These are phyloP conservation scores for Ogataea trehalophila DNA, from an alignment of 805 yeast species.

Conservation along the genomic window DNA sequence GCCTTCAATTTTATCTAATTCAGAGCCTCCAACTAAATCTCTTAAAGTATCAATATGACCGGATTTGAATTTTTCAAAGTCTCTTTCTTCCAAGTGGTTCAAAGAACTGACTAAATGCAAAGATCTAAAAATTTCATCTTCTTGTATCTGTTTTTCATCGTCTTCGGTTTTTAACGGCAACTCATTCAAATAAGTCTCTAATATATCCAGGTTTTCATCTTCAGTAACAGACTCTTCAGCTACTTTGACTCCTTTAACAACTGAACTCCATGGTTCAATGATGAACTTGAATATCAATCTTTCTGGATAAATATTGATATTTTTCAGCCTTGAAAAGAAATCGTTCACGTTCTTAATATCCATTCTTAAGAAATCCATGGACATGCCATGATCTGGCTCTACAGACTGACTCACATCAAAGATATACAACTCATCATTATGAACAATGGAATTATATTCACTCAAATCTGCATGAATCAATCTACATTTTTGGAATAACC, in stretches of 20 bases:
- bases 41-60: slow-evolving; percentile 80
- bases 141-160: slow-evolving; percentile 48
- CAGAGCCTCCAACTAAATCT: slow-evolving; percentile 47
- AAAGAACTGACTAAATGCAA: slow-evolving; percentile 72
- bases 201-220: slow-evolving; percentile 38
- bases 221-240: slow-evolving; percentile 31
- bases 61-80: slow-evolving; percentile 68
- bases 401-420: slow-evolving; percentile 97
- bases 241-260: slow-evolving; percentile 28
- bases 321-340: slow-evolving; percentile 67
- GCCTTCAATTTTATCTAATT: slow-evolving; percentile 29
- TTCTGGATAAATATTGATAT: slow-evolving; percentile 76
- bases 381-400: slow-evolving; percentile 97
- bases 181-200: slow-evolving; percentile 39
- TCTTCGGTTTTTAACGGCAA: slow-evolving; percentile 57
- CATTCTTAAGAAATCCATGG: slow-evolving; percentile 92
- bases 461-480: slow-evolving; percentile 95
- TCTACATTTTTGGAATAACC: slow-evolving; percentile 81
- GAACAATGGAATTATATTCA: slow-evolving; percentile 90
- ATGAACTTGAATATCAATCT: slow-evolving; percentile 75
- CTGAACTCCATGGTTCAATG: slow-evolving; percentile 40
- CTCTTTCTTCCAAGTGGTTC: slow-evolving; percentile 85
- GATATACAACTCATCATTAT: slow-evolving; percentile 69
- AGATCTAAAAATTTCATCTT: slow-evolving; percentile 84
- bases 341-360: slow-evolving; percentile 94